These are phyloP conservation scores for Salvia sclarea DNA, from an alignment of 305 asterid species.

Conservation along the genomic window DNA sequence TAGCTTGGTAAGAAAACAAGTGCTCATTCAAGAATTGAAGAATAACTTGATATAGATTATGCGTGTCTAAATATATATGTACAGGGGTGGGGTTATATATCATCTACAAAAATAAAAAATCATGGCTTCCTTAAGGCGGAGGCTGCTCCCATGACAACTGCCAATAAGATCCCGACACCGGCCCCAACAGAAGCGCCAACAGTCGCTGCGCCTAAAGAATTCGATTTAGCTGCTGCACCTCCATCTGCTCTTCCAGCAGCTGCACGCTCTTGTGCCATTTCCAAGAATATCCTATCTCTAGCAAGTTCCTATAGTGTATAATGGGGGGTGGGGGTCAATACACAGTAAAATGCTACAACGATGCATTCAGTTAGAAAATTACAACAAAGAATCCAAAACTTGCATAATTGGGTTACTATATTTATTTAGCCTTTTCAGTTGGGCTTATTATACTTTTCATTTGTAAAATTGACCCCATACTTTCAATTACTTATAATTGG, in stretches of 20 bases:
- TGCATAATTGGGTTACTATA: background rate
- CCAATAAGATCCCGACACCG: conserved; percentile 86
- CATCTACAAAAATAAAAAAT: conserved; percentile 30
- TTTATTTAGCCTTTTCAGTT: background rate
- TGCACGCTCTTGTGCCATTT: conserved; percentile 73
- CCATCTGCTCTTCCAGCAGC: conserved; percentile 48
- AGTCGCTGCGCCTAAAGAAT: conserved; percentile 69
- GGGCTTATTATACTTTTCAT: background rate
- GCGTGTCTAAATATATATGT: conserved; percentile 26
- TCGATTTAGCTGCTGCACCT: conserved; percentile 60
- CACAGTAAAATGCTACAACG: background rate
- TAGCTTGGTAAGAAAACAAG: background rate
- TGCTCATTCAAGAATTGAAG: conserved; percentile 23
- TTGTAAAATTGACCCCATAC: background rate
- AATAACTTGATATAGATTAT: conserved; percentile 2
- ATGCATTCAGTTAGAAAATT: background rate
- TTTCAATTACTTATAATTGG: too few species aligned
- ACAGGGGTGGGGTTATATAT: conserved; percentile 6
- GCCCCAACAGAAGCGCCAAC: conserved; percentile 98
- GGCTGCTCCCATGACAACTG: conserved; percentile 98
- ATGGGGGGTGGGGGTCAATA: background rate
- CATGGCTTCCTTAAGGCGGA: conserved; percentile 95
- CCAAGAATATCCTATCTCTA: conserved; percentile 72
- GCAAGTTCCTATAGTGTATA: conserved; percentile 63
- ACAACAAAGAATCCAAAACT: background rate